Percentiles rank a stretch among this genome's conserved stretches.
These are phyloP conservation scores for Suillus brevipes DNA, from an alignment of 768 basidiomycete species.

Conservation along the genomic window DNA sequence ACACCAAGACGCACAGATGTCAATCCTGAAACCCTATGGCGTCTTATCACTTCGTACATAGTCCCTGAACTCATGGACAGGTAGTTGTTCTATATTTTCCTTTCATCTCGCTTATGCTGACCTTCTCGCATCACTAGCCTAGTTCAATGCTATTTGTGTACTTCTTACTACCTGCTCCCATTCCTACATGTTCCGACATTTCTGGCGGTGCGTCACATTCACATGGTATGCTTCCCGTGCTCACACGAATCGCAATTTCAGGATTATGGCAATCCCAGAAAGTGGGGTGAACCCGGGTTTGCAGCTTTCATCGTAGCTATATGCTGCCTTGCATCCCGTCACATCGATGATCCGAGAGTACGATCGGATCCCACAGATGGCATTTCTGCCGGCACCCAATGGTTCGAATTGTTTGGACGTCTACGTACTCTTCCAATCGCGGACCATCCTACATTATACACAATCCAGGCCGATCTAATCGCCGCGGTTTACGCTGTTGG, in stretches of 20 bases:
- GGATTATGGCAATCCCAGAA: conserved; percentile 93
- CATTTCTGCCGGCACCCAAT: conserved; percentile 86
- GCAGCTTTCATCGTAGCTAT: conserved; percentile 92
- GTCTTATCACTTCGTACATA: conserved; percentile 81
- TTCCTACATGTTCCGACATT: conserved; percentile 93
- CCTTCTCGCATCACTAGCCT: conserved; percentile 44
- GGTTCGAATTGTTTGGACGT: conserved; percentile 87
- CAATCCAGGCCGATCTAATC: conserved; percentile 86
- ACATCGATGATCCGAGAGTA: conserved; percentile 90
- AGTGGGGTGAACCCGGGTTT: conserved; percentile 96
- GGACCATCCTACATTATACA: conserved; percentile 88
- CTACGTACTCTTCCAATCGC: conserved; percentile 87
- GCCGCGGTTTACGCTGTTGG: conserved; percentile 95
- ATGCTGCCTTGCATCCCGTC: conserved; percentile 88
- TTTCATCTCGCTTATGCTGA: conserved; percentile 16
- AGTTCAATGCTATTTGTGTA: conserved; percentile 84
- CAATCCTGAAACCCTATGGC: conserved; percentile 88
- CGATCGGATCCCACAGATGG: conserved; percentile 80
- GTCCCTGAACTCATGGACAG: conserved; percentile 92
- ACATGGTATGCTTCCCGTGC: conserved; percentile 14
- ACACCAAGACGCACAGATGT: conserved; percentile 71
- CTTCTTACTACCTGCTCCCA: conserved; percentile 90
- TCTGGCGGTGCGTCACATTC: conserved; percentile 54
- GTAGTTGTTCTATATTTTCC: conserved; percentile 42
- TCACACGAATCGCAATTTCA: conserved; percentile 29